Evolutionary conservation across 352 stramenopile genomes (phyloP).

Genomic region (Phytopythium boreale): DNA sequence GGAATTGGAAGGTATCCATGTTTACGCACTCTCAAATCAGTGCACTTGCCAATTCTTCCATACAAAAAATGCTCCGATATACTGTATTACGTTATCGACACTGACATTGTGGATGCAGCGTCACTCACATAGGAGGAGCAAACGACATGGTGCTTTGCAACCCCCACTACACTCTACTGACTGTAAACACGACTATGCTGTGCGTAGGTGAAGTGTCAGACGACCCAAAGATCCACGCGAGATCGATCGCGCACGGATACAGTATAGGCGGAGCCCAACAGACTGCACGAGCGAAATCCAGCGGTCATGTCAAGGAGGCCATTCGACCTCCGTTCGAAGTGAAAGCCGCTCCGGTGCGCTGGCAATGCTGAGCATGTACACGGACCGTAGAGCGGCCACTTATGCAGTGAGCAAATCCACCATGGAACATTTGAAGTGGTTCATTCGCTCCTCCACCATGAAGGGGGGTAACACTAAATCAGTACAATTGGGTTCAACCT

Average conservation of each 20-base stretch:
- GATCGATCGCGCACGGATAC: too few species aligned
- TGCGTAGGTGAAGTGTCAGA: not conserved
- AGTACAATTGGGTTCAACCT: too few species aligned
- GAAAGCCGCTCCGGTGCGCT: too few species aligned
- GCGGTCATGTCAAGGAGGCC: not conserved
- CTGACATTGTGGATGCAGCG: not conserved
- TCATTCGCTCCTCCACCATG: too few species aligned
- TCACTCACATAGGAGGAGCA: not conserved
- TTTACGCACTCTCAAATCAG: constrained; percentile 5
- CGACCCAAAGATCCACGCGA: not conserved
- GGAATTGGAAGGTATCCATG: not conserved
- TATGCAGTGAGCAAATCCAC: too few species aligned
- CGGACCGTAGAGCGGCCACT: too few species aligned
- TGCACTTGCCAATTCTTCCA: not conserved
- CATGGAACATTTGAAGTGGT: too few species aligned
- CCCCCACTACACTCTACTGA: not conserved
- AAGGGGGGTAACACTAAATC: too few species aligned
- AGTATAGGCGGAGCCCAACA: too few species aligned
- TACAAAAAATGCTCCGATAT: not conserved
- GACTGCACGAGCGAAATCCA: not conserved
- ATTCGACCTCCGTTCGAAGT: too few species aligned
- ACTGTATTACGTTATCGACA: not conserved
- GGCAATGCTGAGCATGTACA: too few species aligned
- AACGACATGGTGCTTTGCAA: not conserved
- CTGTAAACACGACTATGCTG: too few species aligned